Evolutionary conservation across 2,329 filamentous ascomycete species (phyloP).

Genomic region (Alternaria arbusti): DNA sequence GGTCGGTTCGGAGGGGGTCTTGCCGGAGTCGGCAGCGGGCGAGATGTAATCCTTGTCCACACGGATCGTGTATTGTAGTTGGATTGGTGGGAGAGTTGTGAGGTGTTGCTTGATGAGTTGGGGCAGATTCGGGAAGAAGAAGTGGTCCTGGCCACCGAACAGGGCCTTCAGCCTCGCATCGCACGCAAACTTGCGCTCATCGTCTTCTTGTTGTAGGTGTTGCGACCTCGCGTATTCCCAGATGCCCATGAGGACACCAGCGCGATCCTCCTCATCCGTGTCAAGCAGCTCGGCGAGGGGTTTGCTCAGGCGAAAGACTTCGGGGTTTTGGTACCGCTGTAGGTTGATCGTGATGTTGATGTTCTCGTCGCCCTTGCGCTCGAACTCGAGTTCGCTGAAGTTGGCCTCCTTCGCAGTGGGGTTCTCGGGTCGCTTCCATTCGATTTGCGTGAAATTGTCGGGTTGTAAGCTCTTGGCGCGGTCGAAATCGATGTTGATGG

Average conservation of each 20-base stretch:
- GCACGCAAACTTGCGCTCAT: conserved; percentile 90
- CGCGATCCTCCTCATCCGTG: conserved; percentile 82
- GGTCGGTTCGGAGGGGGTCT: conserved; percentile 72
- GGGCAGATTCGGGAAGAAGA: conserved; percentile 85
- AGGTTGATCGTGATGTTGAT: conserved; percentile 90
- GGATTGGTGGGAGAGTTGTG: conserved; percentile 77
- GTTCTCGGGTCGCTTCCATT: conserved; percentile 84
- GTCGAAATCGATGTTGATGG: conserved; percentile 70
- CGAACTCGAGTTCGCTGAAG: conserved; percentile 91
- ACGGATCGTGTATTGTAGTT: conserved; percentile 89
- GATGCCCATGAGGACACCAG: conserved; percentile 86
- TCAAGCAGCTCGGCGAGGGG: conserved; percentile 85
- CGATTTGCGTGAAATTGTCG: conserved; percentile 67
- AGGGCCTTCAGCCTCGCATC: conserved; percentile 82
- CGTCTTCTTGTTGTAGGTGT: conserved; percentile 90
- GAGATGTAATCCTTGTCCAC: conserved; percentile 69
- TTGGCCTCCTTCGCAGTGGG: conserved; percentile 71
- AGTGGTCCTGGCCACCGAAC: conserved; percentile 71
- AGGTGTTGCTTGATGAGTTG: conserved; percentile 82
- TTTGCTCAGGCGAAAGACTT: conserved; percentile 80
- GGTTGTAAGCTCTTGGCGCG: conserved; percentile 69
- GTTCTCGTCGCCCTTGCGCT: conserved; percentile 90
- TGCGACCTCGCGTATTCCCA: conserved; percentile 94
- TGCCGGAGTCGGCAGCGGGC: conserved; percentile 71
- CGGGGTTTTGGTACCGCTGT: conserved; percentile 80